Conservation (phyloP, 140 eudicot genomes). For the Cichorium intybus region DNA sequence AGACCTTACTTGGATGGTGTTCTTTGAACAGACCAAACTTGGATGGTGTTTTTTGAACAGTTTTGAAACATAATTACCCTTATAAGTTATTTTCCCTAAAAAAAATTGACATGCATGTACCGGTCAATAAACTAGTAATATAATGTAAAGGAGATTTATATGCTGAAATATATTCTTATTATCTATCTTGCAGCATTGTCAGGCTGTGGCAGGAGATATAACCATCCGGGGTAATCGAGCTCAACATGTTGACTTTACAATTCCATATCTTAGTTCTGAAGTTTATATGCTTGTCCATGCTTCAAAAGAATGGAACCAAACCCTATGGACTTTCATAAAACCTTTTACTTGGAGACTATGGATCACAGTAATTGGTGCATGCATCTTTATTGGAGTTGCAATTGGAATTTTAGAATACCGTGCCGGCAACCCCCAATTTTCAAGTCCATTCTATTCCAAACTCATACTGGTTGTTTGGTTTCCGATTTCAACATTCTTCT, state of each 20-base stretch:
- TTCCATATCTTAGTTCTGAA: constrained; percentile 42
- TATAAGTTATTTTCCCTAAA: too few relatives aligned
- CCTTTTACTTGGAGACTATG: constrained; percentile 31
- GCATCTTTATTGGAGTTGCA: constrained; percentile 22
- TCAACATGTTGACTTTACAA: constrained; percentile 27
- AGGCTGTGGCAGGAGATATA: constrained; percentile 24
- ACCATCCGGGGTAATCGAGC: constrained; percentile 16
- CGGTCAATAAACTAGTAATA: too few relatives aligned
- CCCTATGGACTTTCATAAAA: constrained; percentile 30
- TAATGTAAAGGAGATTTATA: too few relatives aligned
- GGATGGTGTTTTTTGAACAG: too few relatives aligned
- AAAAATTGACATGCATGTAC: too few relatives aligned
- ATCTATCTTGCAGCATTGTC: constrained; percentile 12
- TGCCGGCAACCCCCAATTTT: constrained; percentile 22
- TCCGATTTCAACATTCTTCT: constrained; percentile 27
- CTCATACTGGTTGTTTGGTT: constrained; percentile 31
- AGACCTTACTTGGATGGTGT: too few relatives aligned
- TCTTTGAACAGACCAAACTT: too few relatives aligned
- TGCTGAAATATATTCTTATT: background rate
- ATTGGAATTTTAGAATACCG: constrained; percentile 28
- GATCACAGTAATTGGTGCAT: constrained; percentile 14
- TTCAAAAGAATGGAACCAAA: constrained; percentile 28
- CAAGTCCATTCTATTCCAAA: background rate
- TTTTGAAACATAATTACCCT: too few relatives aligned
- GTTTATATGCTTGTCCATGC: constrained; percentile 36